Conservation (phyloP, 176 grass and related monocot species). For the Phyllostachys edulis region DNA sequence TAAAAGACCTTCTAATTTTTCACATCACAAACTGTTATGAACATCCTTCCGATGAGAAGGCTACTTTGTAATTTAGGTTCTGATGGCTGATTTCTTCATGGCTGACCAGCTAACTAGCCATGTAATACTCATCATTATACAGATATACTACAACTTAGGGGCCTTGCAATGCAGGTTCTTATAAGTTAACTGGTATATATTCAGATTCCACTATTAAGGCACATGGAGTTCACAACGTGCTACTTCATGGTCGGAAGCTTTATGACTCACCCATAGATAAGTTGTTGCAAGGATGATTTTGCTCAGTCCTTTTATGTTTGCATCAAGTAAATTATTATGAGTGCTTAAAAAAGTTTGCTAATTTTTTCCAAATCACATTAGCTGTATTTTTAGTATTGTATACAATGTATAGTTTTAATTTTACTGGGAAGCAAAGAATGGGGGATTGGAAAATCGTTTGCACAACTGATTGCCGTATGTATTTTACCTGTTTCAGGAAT, state of each 20-base stretch:
- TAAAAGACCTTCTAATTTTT: slow-evolving; percentile 9
- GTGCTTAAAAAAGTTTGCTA: no score
- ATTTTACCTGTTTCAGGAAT: no score
- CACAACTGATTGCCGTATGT: no score
- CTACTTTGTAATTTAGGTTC: slow-evolving; percentile 44
- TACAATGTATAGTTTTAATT: no score
- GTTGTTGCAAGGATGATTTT: no score
- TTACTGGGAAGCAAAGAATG: no score
- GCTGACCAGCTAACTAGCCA: slow-evolving; percentile 97
- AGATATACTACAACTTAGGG: not conserved
- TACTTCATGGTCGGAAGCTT: slow-evolving; percentile 87
- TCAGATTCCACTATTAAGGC: slow-evolving; percentile 81
- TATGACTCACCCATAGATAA: slow-evolving; percentile 39
- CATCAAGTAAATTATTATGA: no score
- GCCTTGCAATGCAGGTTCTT: not conserved
- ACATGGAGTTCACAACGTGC: slow-evolving; percentile 81
- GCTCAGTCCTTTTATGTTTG: no score
- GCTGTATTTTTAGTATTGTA: no score
- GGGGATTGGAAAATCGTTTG: no score
- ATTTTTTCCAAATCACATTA: no score
- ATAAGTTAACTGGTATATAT: not conserved
- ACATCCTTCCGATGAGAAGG: not conserved
- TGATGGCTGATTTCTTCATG: slow-evolving; percentile 99
- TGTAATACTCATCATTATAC: slow-evolving; percentile 32
- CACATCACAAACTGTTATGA: not conserved